A percentile compares a stretch with the other conserved stretches of the same genome.
These are phyloP conservation scores for Eucalyptus cladocalyx DNA, from an alignment of 345 rosid genomes.

Conservation along the genomic window DNA sequence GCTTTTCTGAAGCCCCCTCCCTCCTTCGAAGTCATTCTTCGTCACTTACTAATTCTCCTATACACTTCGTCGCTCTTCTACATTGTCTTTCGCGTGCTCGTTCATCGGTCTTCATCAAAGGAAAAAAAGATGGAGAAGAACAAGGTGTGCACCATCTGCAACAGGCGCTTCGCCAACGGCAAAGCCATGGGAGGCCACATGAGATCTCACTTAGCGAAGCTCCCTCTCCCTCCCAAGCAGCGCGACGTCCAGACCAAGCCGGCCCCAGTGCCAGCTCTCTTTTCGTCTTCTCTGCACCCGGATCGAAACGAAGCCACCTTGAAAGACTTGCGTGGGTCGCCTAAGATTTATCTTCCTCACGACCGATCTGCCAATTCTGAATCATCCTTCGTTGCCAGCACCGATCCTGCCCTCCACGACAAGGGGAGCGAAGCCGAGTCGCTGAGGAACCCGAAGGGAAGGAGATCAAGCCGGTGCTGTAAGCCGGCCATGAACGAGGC, in stretches of 20 bases:
- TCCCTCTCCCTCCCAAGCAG: conserved; percentile 24
- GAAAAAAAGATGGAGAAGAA: not conserved
- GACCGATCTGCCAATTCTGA: conserved; percentile 3
- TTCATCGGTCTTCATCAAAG: conserved; percentile 2
- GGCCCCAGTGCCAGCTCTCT: not conserved
- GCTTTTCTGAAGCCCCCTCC: not conserved
- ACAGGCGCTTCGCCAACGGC: conserved; percentile 34
- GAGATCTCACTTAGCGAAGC: conserved; percentile 46
- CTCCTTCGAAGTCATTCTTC: not conserved
- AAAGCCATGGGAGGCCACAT: conserved; percentile 73
- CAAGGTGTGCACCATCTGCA: conserved; percentile 42
- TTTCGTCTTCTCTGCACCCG: not conserved
- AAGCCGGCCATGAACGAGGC: not conserved
- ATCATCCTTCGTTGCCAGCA: not conserved
- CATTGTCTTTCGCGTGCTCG: not conserved
- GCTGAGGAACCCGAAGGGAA: not conserved
- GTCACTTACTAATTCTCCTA: not conserved
- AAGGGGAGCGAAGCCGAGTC: conserved; percentile 15
- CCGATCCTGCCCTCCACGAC: not conserved
- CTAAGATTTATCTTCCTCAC: not conserved
- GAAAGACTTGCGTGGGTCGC: not conserved
- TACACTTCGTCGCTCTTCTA: not conserved
- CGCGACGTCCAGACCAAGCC: not conserved
- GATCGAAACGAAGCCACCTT: not conserved
- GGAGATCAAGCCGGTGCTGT: not conserved